phyloP scores from a whole-genome alignment of 1,284 basidiomycete genomes.

The Papiliotrema flavescens region DNA sequence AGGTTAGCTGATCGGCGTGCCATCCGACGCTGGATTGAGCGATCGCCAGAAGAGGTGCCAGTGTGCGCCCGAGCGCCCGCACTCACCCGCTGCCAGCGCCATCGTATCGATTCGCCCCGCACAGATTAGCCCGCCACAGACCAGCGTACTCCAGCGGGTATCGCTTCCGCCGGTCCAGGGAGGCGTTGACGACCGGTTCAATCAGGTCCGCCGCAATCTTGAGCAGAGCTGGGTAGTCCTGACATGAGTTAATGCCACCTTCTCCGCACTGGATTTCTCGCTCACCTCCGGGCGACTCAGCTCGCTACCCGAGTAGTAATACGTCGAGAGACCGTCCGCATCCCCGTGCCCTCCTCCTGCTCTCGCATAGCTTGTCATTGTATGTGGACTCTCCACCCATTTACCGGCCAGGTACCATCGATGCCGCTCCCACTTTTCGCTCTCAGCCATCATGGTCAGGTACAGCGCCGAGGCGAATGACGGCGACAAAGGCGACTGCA shows the following conservation, averaged over 20 bases:
- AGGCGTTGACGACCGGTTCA: constrained; percentile 70
- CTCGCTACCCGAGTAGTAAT: constrained; percentile 31
- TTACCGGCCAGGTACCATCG: constrained; percentile 42
- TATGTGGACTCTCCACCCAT: constrained; percentile 61
- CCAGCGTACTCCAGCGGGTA: constrained; percentile 72
- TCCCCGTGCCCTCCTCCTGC: constrained; percentile 14
- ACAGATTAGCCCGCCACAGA: constrained; percentile 81
- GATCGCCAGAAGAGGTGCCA: background rate
- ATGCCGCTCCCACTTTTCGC: constrained; percentile 34
- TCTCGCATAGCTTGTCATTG: constrained; percentile 61
- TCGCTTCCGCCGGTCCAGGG: constrained; percentile 61
- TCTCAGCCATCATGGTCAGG: constrained; percentile 51
- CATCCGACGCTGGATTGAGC: constrained; percentile 62
- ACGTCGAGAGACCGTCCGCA: constrained; percentile 11
- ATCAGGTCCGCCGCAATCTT: constrained; percentile 72
- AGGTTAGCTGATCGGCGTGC: constrained; percentile 64
- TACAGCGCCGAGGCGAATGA: constrained; percentile 59
- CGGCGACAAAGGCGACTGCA: constrained; percentile 58
- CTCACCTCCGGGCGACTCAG: constrained; percentile 16
- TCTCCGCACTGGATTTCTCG: too few species aligned
- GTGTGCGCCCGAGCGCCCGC: background rate
- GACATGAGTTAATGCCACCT: background rate
- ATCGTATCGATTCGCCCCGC: constrained; percentile 83
- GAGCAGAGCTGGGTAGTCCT: constrained; percentile 64
- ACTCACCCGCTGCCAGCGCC: constrained; percentile 64